A percentile compares a stretch with the other conserved stretches of the same genome.
Conservation (phyloP, 257 asterid species). For the Solanum piurae region DNA sequence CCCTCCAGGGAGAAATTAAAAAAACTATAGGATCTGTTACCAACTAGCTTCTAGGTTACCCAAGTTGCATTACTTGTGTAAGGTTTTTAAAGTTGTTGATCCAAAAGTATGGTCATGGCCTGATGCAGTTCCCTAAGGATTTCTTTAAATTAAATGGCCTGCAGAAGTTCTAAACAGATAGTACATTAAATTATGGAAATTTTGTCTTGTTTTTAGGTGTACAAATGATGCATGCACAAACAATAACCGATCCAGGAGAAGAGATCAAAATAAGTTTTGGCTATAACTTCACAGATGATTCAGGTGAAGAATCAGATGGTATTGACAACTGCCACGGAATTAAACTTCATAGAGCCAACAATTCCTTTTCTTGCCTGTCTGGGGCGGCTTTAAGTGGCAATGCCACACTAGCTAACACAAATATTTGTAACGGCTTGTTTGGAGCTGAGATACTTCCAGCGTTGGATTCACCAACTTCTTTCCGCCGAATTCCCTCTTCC, state of each 20-base stretch:
- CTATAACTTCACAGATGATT: slow-evolving; percentile 50
- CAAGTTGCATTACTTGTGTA: background rate
- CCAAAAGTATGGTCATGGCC: background rate
- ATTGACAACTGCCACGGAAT: slow-evolving; percentile 47
- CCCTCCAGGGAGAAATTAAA: background rate
- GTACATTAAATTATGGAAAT: background rate
- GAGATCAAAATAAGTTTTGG: slow-evolving; percentile 85
- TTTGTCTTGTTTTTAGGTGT: slow-evolving; percentile 14
- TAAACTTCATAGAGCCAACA: slow-evolving; percentile 39
- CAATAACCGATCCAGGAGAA: slow-evolving; percentile 28
- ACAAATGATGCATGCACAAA: slow-evolving; percentile 39
- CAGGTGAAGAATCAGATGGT: slow-evolving; percentile 33
- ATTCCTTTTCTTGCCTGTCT: slow-evolving; percentile 81
- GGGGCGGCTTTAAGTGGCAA: slow-evolving; percentile 97
- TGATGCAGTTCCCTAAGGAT: background rate
- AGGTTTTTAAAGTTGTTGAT: background rate
- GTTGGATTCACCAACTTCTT: slow-evolving; percentile 79
- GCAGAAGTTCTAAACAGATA: background rate
- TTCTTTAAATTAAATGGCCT: background rate
- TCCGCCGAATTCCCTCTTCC: slow-evolving; percentile 76
- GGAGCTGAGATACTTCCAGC: slow-evolving; percentile 81
- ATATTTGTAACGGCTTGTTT: slow-evolving; percentile 84
- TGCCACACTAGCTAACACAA: slow-evolving; percentile 84
- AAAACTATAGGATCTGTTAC: background rate
- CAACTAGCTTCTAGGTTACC: background rate